Conservation (phyloP, 2,329 filamentous ascomycete species). For the Paraphoma sp. region DNA sequence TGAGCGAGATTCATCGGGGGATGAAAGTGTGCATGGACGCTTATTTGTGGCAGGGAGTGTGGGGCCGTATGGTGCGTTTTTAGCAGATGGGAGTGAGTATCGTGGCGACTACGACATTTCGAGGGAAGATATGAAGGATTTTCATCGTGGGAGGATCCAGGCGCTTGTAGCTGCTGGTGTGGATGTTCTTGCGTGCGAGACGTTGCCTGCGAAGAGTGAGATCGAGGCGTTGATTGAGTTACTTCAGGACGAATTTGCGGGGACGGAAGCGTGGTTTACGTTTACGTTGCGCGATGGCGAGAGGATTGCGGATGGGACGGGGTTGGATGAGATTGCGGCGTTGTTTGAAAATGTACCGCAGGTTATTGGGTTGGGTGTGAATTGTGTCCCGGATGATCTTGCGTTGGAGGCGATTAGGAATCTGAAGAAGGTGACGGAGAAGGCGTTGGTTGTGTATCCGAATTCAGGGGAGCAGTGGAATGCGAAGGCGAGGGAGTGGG, state of each 20-base stretch:
- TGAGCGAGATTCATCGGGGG: constrained; percentile 3
- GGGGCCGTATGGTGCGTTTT: constrained; percentile 57
- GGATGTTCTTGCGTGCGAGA: constrained; percentile 55
- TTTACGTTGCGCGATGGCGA: constrained; percentile 49
- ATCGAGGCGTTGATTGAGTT: constrained; percentile 49
- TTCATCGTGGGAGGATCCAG: constrained; percentile 53
- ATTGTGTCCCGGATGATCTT: constrained; percentile 50
- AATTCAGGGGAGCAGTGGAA: constrained; percentile 58
- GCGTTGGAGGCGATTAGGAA: constrained; percentile 42
- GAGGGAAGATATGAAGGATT: constrained; percentile 44
- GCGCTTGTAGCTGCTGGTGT: constrained; percentile 51
- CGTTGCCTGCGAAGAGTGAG: constrained; percentile 52
- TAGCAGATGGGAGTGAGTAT: constrained; percentile 57
- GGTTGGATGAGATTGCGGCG: constrained; percentile 38
- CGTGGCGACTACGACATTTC: constrained; percentile 49
- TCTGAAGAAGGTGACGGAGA: constrained; percentile 37
- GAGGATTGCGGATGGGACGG: constrained; percentile 52
- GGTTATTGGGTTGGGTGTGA: constrained; percentile 54
- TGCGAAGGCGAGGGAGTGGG: constrained; percentile 48
- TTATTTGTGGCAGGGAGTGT: constrained; percentile 54
- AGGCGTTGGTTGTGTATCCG: constrained; percentile 51
- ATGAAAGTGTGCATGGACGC: constrained; percentile 4
- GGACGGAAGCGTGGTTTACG: constrained; percentile 49
- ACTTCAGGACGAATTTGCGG: constrained; percentile 47
- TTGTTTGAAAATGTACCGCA: constrained; percentile 37